Base-by-base conservation (phyloP, 352 stramenopile genomes). In the Detonula confervacea region DNA sequence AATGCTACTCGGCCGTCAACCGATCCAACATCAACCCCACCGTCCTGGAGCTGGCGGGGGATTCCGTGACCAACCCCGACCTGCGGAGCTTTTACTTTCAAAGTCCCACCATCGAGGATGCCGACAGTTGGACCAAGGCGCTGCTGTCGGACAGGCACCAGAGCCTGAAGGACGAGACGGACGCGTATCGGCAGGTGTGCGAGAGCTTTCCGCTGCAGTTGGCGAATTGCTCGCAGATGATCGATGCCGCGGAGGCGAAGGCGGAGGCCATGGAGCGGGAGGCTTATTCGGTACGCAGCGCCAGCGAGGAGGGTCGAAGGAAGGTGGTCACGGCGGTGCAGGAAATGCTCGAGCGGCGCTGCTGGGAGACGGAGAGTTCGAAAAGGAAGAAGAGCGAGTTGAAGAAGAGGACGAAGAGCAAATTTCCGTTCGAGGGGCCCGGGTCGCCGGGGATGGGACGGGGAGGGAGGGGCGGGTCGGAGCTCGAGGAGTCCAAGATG, bases 31-130 rank as follows among this genome's bases (percentile, higher is more conserved):
- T 87, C 35, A 89, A 91, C 60, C 63, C 83, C 11, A 77, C 81
- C 12, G 68, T 92, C 0, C 80, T 94, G 65, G 85, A 92, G 66
- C 59, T 92, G 16, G 81, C 83, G 2, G 87, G 87, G 27, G 89
- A 94, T 69, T 72, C 86, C 3, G 80, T 80, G 29, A 82, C 86
- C 47, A 92, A 92, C 83, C 85, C 87, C 0, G 87, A 93, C 67
- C 62, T 95, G 8, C 65, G 92, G 35, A 84, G 74, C 12, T 96
- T 95, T 73, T 95, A 95, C 66, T 95, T 96, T 64, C 86, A 87
- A 52, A 81, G 89, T 57, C 80, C 87, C 3, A 80, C 80, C n/a
- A 52, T 87, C 11, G 62, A 86, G 37, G 81, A 92, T 61, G 66
- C 81, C 8, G 87, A 92, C 59, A 80, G 84, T 59, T 95, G 92